These are phyloP conservation scores for Ceratocystiopsis minuta DNA, from an alignment of 2,329 filamentous ascomycete species.

Conservation along the genomic window DNA sequence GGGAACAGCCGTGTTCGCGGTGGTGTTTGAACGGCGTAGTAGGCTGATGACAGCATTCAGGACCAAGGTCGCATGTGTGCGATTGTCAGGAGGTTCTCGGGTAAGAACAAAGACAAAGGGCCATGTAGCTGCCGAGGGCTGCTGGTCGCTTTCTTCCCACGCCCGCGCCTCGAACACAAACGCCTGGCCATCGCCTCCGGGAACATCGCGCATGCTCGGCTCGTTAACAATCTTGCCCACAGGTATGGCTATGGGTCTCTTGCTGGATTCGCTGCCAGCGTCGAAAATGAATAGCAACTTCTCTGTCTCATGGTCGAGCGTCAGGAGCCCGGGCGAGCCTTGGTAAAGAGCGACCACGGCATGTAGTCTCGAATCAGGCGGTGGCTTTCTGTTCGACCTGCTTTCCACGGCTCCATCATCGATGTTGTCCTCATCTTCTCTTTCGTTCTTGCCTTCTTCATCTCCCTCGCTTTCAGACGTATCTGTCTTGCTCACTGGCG, in stretches of 20 bases:
- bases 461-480: background rate
- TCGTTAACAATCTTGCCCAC: conserved; percentile 1
- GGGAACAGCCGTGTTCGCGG: no score
- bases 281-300: conserved; percentile 9
- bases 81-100: conserved; percentile 2
- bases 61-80: conserved; percentile 5
- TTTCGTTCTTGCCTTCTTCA: background rate
- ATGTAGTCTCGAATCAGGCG: no score
- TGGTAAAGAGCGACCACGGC: conserved; percentile 2
- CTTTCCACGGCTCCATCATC: background rate
- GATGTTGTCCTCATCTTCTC: background rate
- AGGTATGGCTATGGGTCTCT: background rate
- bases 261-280: no score
- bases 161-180: conserved; percentile 9
- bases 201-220: conserved; percentile 9
- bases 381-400: no score
- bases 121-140: conserved; percentile 1
- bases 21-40: no score
- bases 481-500: background rate
- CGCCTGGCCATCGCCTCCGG: conserved; percentile 10
- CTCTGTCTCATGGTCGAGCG: conserved; percentile 4
- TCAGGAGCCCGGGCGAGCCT: conserved; percentile 10
- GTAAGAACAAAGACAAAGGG: conserved; percentile 12
- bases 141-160: background rate
- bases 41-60: conserved; percentile 3